Evolutionary conservation across 2,329 filamentous ascomycete species (phyloP).

Genomic region (Xylaria sp.): DNA sequence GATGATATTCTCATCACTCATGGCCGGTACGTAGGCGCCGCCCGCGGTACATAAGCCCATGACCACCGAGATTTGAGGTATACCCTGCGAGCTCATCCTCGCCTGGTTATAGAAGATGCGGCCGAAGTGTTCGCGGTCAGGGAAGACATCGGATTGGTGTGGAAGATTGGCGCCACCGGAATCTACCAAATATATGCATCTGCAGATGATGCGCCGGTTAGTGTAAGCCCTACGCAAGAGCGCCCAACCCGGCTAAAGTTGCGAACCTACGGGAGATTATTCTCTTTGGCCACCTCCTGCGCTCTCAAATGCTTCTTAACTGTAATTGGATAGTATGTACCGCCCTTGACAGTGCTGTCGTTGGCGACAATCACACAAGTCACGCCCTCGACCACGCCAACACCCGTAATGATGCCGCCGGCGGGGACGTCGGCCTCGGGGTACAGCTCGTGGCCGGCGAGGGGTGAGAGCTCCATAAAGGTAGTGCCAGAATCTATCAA

Average conservation of each 20-base stretch:
- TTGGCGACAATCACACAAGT: conserved; percentile 94
- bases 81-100: conserved; percentile 86
- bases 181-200: conserved; percentile 95
- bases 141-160: conserved; percentile 95
- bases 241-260: background rate
- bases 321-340: conserved; percentile 96
- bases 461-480: conserved; percentile 92
- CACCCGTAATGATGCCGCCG: conserved; percentile 90
- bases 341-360: conserved; percentile 96
- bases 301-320: conserved; percentile 97
- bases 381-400: conserved; percentile 90
- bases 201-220: conserved; percentile 43
- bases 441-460: conserved; percentile 89
- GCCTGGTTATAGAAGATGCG: conserved; percentile 99
- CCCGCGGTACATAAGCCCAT: conserved; percentile 98
- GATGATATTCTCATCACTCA: conserved; percentile 98
- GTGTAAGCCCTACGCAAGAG: conserved; percentile 4
- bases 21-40: conserved; percentile 94
- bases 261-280: conserved; percentile 70
- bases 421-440: conserved; percentile 87
- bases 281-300: conserved; percentile 90
- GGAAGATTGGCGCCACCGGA: conserved; percentile 95
- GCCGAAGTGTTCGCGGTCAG: conserved; percentile 92
- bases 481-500: conserved; percentile 89
- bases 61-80: conserved; percentile 93